These are phyloP conservation scores for Arabis hirsuta DNA, from an alignment of 345 rosid genomes.

Conservation along the genomic window DNA sequence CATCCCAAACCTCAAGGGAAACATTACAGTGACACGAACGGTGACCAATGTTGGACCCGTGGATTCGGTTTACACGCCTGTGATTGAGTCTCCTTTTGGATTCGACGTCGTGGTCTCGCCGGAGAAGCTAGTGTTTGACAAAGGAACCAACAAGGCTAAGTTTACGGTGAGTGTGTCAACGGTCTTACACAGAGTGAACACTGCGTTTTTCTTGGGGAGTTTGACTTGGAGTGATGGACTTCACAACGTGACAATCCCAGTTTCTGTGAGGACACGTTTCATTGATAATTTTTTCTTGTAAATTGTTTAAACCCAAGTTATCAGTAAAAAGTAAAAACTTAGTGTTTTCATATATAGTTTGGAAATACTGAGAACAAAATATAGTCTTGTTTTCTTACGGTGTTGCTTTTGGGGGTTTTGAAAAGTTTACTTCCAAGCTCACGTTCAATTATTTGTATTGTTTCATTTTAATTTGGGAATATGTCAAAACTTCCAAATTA, in stretches of 20 bases:
- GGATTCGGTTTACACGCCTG: conserved; percentile 47
- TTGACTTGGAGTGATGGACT: conserved; percentile 51
- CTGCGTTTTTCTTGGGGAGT: conserved; percentile 54
- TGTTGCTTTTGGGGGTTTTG: no score
- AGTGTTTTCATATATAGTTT: no score
- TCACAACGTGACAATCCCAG: conserved; percentile 50
- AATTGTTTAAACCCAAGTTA: neutral
- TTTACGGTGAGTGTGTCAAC: conserved; percentile 45
- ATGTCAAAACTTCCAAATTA: no score
- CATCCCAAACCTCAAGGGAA: conserved; percentile 49
- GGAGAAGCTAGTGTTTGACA: conserved; percentile 42
- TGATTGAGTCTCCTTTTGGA: conserved; percentile 54
- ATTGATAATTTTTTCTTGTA: conserved; percentile 7
- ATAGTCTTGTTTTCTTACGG: no score
- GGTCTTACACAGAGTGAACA: conserved; percentile 33
- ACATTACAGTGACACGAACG: conserved; percentile 49
- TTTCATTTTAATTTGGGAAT: no score
- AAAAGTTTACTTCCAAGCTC: no score
- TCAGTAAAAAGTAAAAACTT: neutral
- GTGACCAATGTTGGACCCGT: conserved; percentile 65
- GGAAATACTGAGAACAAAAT: no score
- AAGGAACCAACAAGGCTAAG: conserved; percentile 26
- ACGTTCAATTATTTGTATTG: no score
- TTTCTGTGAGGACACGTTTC: conserved; percentile 48
- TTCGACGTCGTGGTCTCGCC: conserved; percentile 44